Percentiles rank a stretch among this genome's conserved stretches.
Conservation (phyloP, 441 rosid genomes). For the Iberis amara region DNA sequence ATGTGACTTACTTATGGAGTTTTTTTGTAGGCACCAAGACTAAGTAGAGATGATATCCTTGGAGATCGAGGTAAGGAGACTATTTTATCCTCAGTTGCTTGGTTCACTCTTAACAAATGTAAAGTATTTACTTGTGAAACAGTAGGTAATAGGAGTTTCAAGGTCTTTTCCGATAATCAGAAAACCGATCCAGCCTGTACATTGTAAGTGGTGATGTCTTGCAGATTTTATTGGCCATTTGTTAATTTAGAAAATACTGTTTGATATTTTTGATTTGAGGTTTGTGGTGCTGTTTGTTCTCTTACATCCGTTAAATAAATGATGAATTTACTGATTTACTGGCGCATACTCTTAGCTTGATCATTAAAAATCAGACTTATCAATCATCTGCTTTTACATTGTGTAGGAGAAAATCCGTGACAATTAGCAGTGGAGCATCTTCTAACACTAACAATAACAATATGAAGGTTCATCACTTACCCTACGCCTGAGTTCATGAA, state of each 20-base stretch:
- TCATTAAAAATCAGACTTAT: constrained; percentile 1
- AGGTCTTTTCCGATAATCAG: constrained; percentile 42
- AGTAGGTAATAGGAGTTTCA: constrained; percentile 41
- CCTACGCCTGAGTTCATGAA: neutral
- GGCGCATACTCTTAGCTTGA: neutral
- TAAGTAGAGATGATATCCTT: constrained; percentile 28
- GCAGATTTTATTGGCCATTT: neutral
- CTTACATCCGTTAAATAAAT: neutral
- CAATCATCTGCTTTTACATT: constrained; percentile 19
- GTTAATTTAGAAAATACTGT: neutral
- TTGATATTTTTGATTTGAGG: constrained; percentile 29
- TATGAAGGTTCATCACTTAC: constrained; percentile 41
- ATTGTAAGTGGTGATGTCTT: constrained; percentile 28
- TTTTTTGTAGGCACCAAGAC: constrained; percentile 23
- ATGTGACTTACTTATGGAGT: constrained; percentile 2
- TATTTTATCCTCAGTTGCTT: neutral
- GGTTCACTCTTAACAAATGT: constrained; percentile 1
- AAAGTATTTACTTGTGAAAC: constrained; percentile 23
- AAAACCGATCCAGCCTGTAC: constrained; percentile 37
- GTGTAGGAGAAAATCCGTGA: constrained; percentile 38
- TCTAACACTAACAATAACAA: constrained; percentile 34
- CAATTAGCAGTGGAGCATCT: constrained; percentile 28
- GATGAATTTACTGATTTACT: constrained; percentile 4
- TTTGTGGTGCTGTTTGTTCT: constrained; percentile 16
- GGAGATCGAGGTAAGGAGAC: constrained; percentile 31